Conservation (phyloP, 2,329 filamentous ascomycete genomes). For the Penicillium janthinellum region DNA sequence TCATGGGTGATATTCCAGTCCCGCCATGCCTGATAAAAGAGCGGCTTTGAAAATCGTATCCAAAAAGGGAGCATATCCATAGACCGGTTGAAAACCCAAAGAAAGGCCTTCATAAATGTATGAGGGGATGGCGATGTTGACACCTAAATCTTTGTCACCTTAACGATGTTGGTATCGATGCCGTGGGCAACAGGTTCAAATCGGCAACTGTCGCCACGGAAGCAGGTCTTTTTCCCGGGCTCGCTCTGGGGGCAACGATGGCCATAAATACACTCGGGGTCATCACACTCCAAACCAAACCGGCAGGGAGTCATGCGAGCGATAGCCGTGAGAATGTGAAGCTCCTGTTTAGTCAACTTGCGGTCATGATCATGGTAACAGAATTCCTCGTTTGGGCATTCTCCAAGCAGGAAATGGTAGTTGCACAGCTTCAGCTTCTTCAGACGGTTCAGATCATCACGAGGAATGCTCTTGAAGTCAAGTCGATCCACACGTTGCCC, state of each 20-base stretch:
- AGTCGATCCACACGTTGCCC: constrained; percentile 62
- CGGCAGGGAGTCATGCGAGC: constrained; percentile 65
- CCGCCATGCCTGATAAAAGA: not conserved
- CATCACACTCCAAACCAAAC: constrained; percentile 59
- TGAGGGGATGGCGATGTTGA: not conserved
- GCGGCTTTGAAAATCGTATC: not conserved
- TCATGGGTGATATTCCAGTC: not conserved
- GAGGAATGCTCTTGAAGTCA: constrained; percentile 53
- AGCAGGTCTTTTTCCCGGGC: constrained; percentile 57
- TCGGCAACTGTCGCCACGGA: constrained; percentile 60
- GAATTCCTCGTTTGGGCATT: constrained; percentile 56
- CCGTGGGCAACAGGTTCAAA: constrained; percentile 61
- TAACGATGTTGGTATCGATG: constrained; percentile 59
- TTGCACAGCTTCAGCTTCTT: constrained; percentile 67
- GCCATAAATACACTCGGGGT: constrained; percentile 64
- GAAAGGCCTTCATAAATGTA: not conserved
- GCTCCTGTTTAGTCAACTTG: constrained; percentile 56
- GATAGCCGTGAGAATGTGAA: constrained; percentile 58
- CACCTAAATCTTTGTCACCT: constrained; percentile 49
- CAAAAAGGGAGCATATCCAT: not conserved
- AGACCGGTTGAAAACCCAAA: not conserved
- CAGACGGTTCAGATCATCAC: constrained; percentile 60
- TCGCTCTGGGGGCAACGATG: constrained; percentile 61
- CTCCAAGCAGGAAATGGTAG: constrained; percentile 59
- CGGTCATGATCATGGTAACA: constrained; percentile 59